These are phyloP conservation scores for Acer campestre DNA, from an alignment of 345 rosid genomes.

Conservation along the genomic window DNA sequence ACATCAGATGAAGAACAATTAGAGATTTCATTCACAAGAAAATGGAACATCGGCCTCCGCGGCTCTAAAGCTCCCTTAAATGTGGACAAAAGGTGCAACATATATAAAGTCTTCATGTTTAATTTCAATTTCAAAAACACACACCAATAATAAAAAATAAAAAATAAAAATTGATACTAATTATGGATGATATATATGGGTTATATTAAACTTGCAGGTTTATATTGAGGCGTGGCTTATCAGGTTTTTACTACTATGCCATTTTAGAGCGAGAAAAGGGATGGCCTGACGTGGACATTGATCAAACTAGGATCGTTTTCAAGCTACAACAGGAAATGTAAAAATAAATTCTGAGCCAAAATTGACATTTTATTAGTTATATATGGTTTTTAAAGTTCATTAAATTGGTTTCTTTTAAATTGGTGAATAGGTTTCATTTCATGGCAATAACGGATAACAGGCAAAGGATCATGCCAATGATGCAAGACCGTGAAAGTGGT, in stretches of 20 bases:
- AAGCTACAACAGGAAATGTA: constrained; percentile 68
- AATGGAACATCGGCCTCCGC: too few species aligned
- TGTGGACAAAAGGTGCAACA: too few species aligned
- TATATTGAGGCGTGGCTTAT: constrained; percentile 58
- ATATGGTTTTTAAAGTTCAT: background rate
- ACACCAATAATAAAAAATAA: background rate
- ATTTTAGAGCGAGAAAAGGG: constrained; percentile 69
- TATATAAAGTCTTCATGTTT: too few species aligned
- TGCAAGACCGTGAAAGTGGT: constrained; percentile 45
- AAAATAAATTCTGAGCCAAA: background rate
- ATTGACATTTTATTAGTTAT: background rate
- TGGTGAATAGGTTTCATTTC: constrained; percentile 57
- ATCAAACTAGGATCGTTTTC: constrained; percentile 82
- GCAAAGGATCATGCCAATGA: constrained; percentile 73
- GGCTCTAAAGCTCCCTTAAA: too few species aligned
- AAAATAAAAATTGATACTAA: background rate
- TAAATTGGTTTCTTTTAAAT: background rate
- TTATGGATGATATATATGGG: background rate
- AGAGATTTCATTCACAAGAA: too few species aligned
- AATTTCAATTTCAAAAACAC: too few species aligned
- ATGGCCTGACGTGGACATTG: constrained; percentile 87
- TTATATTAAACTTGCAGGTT: constrained; percentile 43
- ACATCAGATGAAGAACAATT: too few species aligned
- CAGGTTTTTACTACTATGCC: constrained; percentile 74
- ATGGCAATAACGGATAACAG: constrained; percentile 78